phyloP scores from a whole-genome alignment of 768 basidiomycete genomes.

The Collybia sp. region DNA sequence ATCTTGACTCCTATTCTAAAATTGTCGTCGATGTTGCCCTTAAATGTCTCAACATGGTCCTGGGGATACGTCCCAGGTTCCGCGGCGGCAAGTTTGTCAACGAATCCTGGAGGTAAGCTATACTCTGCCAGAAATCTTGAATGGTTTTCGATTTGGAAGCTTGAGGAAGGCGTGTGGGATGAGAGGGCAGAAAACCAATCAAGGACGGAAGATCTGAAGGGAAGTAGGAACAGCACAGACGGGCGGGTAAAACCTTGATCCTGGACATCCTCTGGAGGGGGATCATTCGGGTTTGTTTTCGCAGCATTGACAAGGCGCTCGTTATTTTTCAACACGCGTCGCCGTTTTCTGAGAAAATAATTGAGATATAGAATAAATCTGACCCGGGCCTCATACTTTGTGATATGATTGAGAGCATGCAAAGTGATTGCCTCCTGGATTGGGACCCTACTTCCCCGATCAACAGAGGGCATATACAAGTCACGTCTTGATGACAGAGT shows the following conservation, averaged over 20 bases:
- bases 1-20: constrained; percentile 92
- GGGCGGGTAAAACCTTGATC: constrained; percentile 99
- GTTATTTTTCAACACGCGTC: constrained; percentile 88
- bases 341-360: constrained; percentile 68
- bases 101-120: constrained; percentile 68
- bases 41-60: constrained; percentile 92
- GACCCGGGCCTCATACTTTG: constrained; percentile 54
- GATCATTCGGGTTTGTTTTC: constrained; percentile 46
- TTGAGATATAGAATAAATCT: neutral
- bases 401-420: constrained; percentile 85
- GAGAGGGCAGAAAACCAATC: constrained; percentile 81
- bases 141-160: constrained; percentile 86
- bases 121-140: constrained; percentile 81
- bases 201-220: constrained; percentile 86
- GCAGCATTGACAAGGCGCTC: constrained; percentile 77
- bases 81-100: constrained; percentile 76
- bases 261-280: constrained; percentile 71
- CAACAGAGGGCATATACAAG: constrained; percentile 63
- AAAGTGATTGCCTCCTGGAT: constrained; percentile 68
- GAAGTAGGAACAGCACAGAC: constrained; percentile 86
- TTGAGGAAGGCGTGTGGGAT: constrained; percentile 63
- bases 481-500: constrained; percentile 67
- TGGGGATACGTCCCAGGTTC: constrained; percentile 73
- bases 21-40: constrained; percentile 95
- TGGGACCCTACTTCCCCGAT: constrained; percentile 58